Base-by-base conservation (phyloP, 345 rosid species). In the Pistacia vera region DNA sequence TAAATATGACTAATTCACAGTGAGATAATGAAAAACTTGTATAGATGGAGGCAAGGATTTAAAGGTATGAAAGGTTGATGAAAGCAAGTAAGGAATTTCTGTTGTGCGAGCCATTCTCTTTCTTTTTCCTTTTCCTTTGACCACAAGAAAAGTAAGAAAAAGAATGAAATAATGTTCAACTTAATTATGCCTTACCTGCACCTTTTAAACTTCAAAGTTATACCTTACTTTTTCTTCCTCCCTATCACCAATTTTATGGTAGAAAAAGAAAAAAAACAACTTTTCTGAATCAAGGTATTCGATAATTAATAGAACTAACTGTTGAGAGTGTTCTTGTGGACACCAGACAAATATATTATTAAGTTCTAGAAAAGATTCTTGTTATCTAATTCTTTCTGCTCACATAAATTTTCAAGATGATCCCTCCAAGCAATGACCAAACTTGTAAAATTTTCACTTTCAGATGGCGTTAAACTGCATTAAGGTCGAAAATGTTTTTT, bases 121-220 rank as follows among this genome's bases (percentile, higher is more conserved):
- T 74, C 41, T 51, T 70, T 80, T 80, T 20, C 33, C 33, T 30
- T 30, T 30, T 30, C 55, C 83, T 51, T 56, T 22, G 38, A 0
- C 57, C n/a, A 75, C 76, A 80, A 80, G 82, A 38, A 66, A 80
- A 75, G 73, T 52, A 71, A 66, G 0, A 13, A 12, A 1, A 9
- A 6, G 60, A 8, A 2, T 20, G 46, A 52, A 28, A 48, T 46
- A 12, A 16, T 51, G 11, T 28, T 0, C 46, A 41, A 7, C 46
- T 6, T 5, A 41, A 68, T 22, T 67, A 67, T 68, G 8, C 60
- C 46, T 33, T 33, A 17, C 35, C 8, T 18, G 51, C 55, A 64
- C 8, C 17, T 18, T 33, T 56, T 2, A 56, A 36, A 56, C n/a
- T 49, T 63, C 63, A n/a, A 57, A 36, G 68, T 44, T 76, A 76